Percentiles rank a stretch among this genome's conserved stretches.
These are phyloP conservation scores for Aspergillus sp. DNA, from an alignment of 2,329 filamentous ascomycete genomes.

Conservation along the genomic window DNA sequence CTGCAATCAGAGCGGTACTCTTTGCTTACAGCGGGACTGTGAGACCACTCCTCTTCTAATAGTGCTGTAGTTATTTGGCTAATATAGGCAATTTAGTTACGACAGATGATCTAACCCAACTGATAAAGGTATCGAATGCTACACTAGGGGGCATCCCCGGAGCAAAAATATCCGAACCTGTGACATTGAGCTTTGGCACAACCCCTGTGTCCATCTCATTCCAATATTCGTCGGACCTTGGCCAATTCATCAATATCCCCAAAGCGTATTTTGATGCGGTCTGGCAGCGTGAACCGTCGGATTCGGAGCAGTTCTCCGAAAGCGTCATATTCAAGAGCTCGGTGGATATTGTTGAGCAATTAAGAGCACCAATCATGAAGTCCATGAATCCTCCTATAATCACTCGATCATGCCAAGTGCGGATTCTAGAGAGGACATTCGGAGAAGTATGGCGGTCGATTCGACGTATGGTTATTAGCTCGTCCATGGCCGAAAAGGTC, in stretches of 20 bases:
- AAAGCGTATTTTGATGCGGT: conserved; percentile 33
- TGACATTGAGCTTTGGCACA: conserved; percentile 26
- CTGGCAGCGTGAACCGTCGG: conserved; percentile 29
- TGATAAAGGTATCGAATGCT: conserved; percentile 21
- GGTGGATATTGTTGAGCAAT: conserved; percentile 29
- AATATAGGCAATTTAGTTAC: conserved; percentile 14
- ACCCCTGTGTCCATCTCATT: conserved; percentile 29
- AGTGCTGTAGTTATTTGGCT: background rate
- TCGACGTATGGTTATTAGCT: conserved; percentile 32
- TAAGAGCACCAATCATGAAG: conserved; percentile 31
- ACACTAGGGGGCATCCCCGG: conserved; percentile 17
- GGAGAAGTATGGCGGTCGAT: conserved; percentile 30
- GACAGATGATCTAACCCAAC: conserved; percentile 21
- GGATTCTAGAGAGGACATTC: conserved; percentile 30
- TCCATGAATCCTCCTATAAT: conserved; percentile 26
- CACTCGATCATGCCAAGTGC: conserved; percentile 30
- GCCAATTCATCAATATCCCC: conserved; percentile 31
- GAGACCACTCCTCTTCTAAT: conserved; percentile 6
- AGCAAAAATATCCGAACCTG: conserved; percentile 23
- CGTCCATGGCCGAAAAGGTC: conserved; percentile 26
- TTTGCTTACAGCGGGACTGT: conserved; percentile 31
- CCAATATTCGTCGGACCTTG: conserved; percentile 26
- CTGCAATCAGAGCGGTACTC: conserved; percentile 33
- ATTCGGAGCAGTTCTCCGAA: conserved; percentile 29
- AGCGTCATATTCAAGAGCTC: conserved; percentile 29